Percentiles rank a stretch among this genome's conserved stretches.
Conservation (phyloP, 2,329 filamentous ascomycete species). For the Penicillium sp. region DNA sequence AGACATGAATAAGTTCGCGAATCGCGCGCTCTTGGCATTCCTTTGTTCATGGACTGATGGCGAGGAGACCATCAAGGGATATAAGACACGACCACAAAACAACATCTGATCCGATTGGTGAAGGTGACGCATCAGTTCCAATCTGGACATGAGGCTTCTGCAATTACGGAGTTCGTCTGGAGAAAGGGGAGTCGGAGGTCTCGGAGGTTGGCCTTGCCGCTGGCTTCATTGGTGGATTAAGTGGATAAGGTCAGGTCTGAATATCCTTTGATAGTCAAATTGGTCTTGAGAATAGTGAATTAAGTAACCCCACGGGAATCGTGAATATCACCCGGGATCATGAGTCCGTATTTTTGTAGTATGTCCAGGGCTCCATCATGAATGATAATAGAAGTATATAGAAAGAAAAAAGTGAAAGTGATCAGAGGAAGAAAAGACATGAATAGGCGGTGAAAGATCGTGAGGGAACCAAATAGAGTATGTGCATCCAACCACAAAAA, state of each 20-base stretch:
- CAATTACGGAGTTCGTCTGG: conserved; percentile 11
- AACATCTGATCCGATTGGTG: no score
- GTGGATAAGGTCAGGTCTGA: not conserved
- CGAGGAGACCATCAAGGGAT: no score
- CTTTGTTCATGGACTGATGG: no score
- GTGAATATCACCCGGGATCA: not conserved
- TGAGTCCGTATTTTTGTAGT: conserved; percentile 1
- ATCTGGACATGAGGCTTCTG: conserved; percentile 4
- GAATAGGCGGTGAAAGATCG: not conserved
- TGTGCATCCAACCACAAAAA: not conserved
- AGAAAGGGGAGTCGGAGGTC: not conserved
- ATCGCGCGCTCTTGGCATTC: no score
- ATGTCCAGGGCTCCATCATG: conserved; percentile 18
- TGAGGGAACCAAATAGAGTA: not conserved
- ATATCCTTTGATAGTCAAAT: not conserved
- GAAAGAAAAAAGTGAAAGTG: not conserved
- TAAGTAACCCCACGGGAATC: conserved; percentile 12
- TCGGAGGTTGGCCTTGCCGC: conserved; percentile 8
- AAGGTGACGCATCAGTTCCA: no score
- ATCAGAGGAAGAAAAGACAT: not conserved
- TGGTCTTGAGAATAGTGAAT: conserved; percentile 3
- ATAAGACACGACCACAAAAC: no score
- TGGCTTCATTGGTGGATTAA: not conserved
- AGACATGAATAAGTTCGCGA: no score
- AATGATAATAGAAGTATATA: not conserved